These are phyloP conservation scores for Cadophora sp. DNA, from an alignment of 2,329 filamentous ascomycete species.

Conservation along the genomic window DNA sequence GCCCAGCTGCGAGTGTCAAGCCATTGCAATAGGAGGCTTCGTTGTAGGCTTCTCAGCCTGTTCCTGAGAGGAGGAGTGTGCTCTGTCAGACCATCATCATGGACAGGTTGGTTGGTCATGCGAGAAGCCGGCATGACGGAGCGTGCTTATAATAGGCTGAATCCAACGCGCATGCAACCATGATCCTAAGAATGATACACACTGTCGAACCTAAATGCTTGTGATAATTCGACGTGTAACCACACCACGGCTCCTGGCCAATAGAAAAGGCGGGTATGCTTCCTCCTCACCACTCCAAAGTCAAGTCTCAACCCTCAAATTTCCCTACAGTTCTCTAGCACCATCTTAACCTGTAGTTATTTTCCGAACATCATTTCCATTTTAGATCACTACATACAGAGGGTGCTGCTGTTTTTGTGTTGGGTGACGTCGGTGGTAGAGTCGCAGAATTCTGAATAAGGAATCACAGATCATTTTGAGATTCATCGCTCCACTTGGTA, in stretches of 20 bases:
- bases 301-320: too few species aligned
- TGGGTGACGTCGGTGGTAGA: too few species aligned
- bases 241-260: neutral
- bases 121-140: neutral
- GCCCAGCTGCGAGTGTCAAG: neutral
- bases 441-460: too few species aligned
- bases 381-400: too few species aligned
- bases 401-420: too few species aligned
- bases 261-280: neutral
- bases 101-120: neutral
- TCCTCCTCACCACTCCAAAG: too few species aligned
- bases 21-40: neutral
- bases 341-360: too few species aligned
- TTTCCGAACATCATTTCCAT: too few species aligned
- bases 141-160: neutral
- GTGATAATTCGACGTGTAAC: neutral
- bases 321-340: too few species aligned
- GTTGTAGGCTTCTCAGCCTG: neutral
- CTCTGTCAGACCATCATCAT: too few species aligned
- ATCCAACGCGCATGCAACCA: neutral
- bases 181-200: neutral
- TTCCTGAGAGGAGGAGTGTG: neutral
- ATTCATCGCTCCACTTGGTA: too few species aligned
- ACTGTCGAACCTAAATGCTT: conserved; percentile 1
- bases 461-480: too few species aligned